Conservation (phyloP, 1,284 basidiomycete genomes). For the Leccinum subrobustum region DNA sequence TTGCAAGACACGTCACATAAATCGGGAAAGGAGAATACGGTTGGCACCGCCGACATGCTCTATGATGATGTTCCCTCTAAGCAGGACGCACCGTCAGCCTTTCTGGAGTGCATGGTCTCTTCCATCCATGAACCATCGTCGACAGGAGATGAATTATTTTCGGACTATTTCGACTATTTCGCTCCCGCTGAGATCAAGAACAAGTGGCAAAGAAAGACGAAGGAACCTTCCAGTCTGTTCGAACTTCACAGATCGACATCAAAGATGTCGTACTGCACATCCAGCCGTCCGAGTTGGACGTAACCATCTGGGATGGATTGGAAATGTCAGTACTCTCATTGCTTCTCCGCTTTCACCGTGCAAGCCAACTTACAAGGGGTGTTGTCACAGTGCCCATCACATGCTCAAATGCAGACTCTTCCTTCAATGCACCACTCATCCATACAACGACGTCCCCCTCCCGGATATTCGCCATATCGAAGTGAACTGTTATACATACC, state of each 20-base stretch:
- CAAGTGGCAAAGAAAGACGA: neutral
- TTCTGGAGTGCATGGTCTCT: too few relatives aligned
- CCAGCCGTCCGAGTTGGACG: slow-evolving; percentile 7
- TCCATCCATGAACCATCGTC: too few relatives aligned
- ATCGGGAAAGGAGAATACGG: neutral
- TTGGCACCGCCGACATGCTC: slow-evolving; percentile 2
- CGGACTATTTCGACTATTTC: neutral
- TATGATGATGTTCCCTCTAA: too few relatives aligned
- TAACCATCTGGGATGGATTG: slow-evolving; percentile 29
- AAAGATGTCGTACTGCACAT: slow-evolving; percentile 21
- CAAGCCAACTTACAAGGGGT: neutral
- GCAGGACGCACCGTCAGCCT: too few relatives aligned
- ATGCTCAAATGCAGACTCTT: slow-evolving; percentile 26
- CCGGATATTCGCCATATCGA: slow-evolving; percentile 20
- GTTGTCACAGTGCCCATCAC: slow-evolving; percentile 14
- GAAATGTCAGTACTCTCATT: slow-evolving; percentile 17
- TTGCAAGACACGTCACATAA: slow-evolving; percentile 1
- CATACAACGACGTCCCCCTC: slow-evolving; percentile 9
- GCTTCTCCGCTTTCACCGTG: neutral
- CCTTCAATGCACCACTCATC: slow-evolving; percentile 18
- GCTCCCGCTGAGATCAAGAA: neutral
- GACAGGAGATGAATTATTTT: too few relatives aligned
- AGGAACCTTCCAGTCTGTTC: neutral
- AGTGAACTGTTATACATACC: slow-evolving; percentile 22
- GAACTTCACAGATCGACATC: neutral